These are phyloP conservation scores for Rhodotorula sp. DNA, from an alignment of 1,284 basidiomycete genomes.

Conservation along the genomic window DNA sequence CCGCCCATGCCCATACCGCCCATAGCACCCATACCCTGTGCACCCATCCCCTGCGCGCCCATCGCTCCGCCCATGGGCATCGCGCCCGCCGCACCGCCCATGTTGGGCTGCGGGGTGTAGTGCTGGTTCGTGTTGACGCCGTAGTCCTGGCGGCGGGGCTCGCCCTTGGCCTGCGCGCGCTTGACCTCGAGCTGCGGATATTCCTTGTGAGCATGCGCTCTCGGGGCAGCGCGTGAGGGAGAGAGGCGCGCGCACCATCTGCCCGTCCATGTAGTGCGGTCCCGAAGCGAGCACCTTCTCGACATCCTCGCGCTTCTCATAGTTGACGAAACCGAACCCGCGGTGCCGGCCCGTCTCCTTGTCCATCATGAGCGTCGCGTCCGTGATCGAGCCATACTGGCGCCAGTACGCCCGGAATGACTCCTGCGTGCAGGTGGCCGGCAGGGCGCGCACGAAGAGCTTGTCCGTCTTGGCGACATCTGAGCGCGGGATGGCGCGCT, in stretches of 20 bases:
- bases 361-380: slow-evolving; percentile 98
- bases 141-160: slow-evolving; percentile 32
- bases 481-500: slow-evolving; percentile 93
- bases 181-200: slow-evolving; percentile 41
- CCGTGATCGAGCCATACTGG: slow-evolving; percentile 86
- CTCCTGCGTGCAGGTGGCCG: slow-evolving; percentile 86
- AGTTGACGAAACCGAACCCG: slow-evolving; percentile 97
- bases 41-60: slow-evolving; percentile 51
- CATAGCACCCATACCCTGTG: slow-evolving; percentile 44
- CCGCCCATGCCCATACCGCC: slow-evolving; percentile 44
- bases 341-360: slow-evolving; percentile 93
- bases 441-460: slow-evolving; percentile 93
- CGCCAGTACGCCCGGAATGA: slow-evolving; percentile 89
- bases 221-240: no score
- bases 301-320: slow-evolving; percentile 80
- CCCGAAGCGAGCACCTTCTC: slow-evolving; percentile 57
- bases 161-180: slow-evolving; percentile 39
- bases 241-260: slow-evolving; percentile 41
- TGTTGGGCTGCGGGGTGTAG: slow-evolving; percentile 9
- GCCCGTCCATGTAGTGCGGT: slow-evolving; percentile 52
- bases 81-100: not conserved
- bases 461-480: slow-evolving; percentile 72
- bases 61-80: slow-evolving; percentile 34
- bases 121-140: slow-evolving; percentile 29
- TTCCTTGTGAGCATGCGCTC: not conserved